These are phyloP conservation scores for Samsoniella hepiali DNA, from an alignment of 2,329 filamentous ascomycete species.

Conservation along the genomic window DNA sequence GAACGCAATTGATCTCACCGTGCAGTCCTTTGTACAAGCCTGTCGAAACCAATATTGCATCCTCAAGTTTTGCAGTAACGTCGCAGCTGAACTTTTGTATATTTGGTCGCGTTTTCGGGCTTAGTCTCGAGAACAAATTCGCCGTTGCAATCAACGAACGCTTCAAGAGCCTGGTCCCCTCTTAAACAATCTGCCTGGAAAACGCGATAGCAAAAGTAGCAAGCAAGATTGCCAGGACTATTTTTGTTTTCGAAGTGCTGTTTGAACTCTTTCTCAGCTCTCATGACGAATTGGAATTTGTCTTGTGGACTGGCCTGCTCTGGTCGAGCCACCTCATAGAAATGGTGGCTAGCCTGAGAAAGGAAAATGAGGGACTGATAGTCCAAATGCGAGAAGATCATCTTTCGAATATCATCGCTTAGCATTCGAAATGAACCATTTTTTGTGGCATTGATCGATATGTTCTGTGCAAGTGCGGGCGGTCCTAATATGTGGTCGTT, in stretches of 20 bases:
- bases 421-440: neutral
- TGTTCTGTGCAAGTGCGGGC: neutral
- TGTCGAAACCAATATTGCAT: too few relatives aligned
- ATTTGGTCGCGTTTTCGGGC: too few relatives aligned
- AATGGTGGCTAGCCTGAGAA: neutral
- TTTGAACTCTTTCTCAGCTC: neutral
- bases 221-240: neutral
- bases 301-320: neutral
- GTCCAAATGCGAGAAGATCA: neutral
- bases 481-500: neutral
- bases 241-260: neutral
- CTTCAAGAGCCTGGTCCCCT: neutral
- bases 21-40: too few relatives aligned
- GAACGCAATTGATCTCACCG: too few relatives aligned
- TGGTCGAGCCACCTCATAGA: neutral
- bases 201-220: neutral
- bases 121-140: too few relatives aligned
- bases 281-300: neutral
- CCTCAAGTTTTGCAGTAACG: too few relatives aligned
- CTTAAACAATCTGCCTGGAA: neutral
- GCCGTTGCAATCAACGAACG: neutral
- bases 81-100: too few relatives aligned
- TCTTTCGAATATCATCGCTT: neutral
- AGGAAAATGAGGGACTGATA: neutral
- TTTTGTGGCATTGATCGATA: neutral